Evolutionary conservation across 2,329 filamentous ascomycete genomes (phyloP).

Genomic region (Claviceps arundinis): DNA sequence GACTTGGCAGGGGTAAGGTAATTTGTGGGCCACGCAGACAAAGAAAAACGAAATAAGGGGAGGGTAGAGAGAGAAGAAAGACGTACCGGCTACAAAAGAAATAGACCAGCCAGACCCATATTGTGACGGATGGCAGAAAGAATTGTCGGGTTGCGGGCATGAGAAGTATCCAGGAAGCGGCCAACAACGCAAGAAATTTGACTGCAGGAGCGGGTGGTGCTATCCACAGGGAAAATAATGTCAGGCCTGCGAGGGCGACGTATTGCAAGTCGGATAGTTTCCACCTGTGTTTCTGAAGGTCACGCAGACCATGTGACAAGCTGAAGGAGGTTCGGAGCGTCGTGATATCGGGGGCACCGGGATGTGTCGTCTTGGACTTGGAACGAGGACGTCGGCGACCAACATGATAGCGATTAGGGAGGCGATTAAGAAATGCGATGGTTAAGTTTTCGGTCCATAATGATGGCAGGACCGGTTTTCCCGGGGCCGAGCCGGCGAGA

Average conservation of each 20-base stretch:
- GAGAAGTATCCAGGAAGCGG: slow-evolving; percentile 56
- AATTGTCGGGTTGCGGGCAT: slow-evolving; percentile 83
- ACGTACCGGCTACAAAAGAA: slow-evolving; percentile 90
- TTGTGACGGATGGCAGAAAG: slow-evolving; percentile 74
- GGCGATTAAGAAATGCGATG: slow-evolving; percentile 28
- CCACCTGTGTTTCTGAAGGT: slow-evolving; percentile 68
- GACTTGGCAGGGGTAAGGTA: too few species aligned
- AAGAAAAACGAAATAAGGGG: neutral
- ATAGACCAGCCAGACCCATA: slow-evolving; percentile 76
- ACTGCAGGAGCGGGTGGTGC: slow-evolving; percentile 67
- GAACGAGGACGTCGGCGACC: slow-evolving; percentile 25
- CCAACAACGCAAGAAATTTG: slow-evolving; percentile 59
- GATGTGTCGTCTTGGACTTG: slow-evolving; percentile 22
- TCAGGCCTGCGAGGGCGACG: slow-evolving; percentile 56
- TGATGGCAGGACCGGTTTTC: slow-evolving; percentile 28
- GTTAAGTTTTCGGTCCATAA: slow-evolving; percentile 28
- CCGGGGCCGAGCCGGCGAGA: slow-evolving; percentile 21
- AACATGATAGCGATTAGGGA: slow-evolving; percentile 26
- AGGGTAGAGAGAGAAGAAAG: neutral
- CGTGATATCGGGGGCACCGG: slow-evolving; percentile 48
- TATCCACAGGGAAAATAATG: slow-evolving; percentile 72
- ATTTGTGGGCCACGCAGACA: neutral
- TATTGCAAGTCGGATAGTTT: slow-evolving; percentile 77
- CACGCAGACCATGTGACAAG: slow-evolving; percentile 61
- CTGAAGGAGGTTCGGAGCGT: slow-evolving; percentile 72